Conservation (phyloP, 129 eudicot genomes). For the Artemisia tridentata region DNA sequence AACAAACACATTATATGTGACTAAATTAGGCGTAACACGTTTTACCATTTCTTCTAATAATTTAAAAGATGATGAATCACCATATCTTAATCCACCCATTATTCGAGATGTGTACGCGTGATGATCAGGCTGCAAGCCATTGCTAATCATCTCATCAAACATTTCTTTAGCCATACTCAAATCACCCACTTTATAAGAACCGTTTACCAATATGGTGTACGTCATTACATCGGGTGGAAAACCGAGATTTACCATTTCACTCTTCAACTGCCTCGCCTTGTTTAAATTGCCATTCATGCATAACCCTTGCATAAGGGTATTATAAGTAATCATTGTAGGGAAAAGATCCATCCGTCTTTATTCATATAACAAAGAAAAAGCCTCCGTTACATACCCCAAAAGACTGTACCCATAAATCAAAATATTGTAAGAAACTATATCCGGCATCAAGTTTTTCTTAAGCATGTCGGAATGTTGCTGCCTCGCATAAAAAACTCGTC, state of each 20-base stretch:
- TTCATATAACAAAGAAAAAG: constrained; percentile 48
- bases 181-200: constrained; percentile 49
- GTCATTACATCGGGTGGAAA: constrained; percentile 57
- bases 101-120: constrained; percentile 48
- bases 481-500: constrained; percentile 45
- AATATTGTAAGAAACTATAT: constrained; percentile 56
- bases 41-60: constrained; percentile 61
- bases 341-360: constrained; percentile 34
- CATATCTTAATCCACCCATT: constrained; percentile 50
- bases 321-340: constrained; percentile 56
- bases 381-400: constrained; percentile 51
- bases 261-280: constrained; percentile 45
- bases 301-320: constrained; percentile 57
- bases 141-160: constrained; percentile 53
- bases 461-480: constrained; percentile 51
- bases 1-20: constrained; percentile 55
- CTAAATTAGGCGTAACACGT: constrained; percentile 37
- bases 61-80: constrained; percentile 28
- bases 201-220: constrained; percentile 55
- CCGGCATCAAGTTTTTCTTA: constrained; percentile 44
- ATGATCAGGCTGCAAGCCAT: constrained; percentile 63
- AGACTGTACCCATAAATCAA: constrained; percentile 60
- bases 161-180: constrained; percentile 43
- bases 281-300: constrained; percentile 46
- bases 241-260: constrained; percentile 48